These are phyloP conservation scores for Irpex sp. DNA, from an alignment of 1,284 basidiomycete species.

Conservation along the genomic window DNA sequence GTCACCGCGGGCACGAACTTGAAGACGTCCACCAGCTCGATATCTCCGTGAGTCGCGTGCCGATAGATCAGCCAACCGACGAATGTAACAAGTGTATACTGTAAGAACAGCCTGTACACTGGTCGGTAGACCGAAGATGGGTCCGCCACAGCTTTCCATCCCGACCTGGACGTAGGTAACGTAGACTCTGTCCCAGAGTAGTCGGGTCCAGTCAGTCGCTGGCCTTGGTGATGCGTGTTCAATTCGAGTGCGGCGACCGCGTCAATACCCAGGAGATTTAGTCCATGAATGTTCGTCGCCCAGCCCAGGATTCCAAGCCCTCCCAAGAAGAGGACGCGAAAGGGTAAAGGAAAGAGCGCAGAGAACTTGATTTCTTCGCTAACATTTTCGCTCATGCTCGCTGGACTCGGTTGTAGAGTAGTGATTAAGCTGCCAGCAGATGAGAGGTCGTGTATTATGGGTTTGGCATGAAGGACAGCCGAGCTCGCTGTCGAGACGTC, in stretches of 20 bases:
- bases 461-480: not conserved
- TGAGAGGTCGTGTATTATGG: not conserved
- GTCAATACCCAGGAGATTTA: conserved; percentile 75
- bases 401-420: not conserved
- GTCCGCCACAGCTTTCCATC: conserved; percentile 31
- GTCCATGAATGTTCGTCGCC: conserved; percentile 83
- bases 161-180: conserved; percentile 29
- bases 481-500: not conserved
- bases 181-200: conserved; percentile 17
- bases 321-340: conserved; percentile 36
- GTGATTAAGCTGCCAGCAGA: conserved; percentile 3
- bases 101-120: conserved; percentile 64
- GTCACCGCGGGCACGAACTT: conserved; percentile 74
- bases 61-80: conserved; percentile 68
- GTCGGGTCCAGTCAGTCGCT: conserved; percentile 15
- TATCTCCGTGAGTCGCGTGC: conserved; percentile 51
- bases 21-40: conserved; percentile 63
- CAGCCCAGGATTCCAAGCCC: conserved; percentile 36
- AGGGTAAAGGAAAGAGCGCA: conserved; percentile 32
- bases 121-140: conserved; percentile 48
- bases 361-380: conserved; percentile 27
- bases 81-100: conserved; percentile 58
- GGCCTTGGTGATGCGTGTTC: conserved; percentile 27
- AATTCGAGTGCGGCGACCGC: conserved; percentile 66
- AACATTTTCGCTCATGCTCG: conserved; percentile 14